Percentiles rank a stretch among this genome's conserved stretches.
These are phyloP conservation scores for Helianthus tuberosus DNA, from an alignment of 129 eudicot species.

Conservation along the genomic window DNA sequence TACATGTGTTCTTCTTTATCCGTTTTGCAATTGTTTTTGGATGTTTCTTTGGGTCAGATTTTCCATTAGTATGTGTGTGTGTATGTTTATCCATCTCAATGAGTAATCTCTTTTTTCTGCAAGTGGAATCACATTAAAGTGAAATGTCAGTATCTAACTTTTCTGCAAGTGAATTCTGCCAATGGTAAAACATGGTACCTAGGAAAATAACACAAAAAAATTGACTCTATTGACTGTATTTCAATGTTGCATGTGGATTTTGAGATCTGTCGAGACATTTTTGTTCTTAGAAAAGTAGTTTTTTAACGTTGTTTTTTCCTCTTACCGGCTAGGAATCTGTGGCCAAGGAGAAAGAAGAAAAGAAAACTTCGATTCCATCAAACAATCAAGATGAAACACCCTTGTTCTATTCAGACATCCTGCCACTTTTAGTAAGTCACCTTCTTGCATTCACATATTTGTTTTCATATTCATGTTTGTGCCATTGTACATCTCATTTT, in stretches of 20 bases:
- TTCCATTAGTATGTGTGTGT: background rate
- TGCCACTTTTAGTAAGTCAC: constrained; percentile 86
- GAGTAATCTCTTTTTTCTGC: background rate
- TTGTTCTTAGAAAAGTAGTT: constrained; percentile 4
- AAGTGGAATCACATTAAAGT: constrained; percentile 13
- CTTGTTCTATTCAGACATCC: constrained; percentile 82
- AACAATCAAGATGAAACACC: constrained; percentile 66
- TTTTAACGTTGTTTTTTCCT: constrained; percentile 21
- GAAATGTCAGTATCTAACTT: constrained; percentile 5
- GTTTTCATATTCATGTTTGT: background rate
- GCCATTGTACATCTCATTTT: constrained; percentile 7
- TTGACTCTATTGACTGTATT: background rate
- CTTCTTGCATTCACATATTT: constrained; percentile 5
- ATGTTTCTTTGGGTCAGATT: background rate
- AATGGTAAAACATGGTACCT: background rate
- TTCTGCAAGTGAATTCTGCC: background rate
- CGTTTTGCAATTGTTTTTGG: background rate
- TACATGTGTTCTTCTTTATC: background rate
- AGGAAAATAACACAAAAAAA: constrained; percentile 7
- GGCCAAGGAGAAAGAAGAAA: constrained; percentile 85
- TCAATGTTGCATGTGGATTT: background rate
- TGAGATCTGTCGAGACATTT: constrained; percentile 1
- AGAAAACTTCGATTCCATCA: constrained; percentile 34
- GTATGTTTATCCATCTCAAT: constrained; percentile 1
- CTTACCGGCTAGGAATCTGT: constrained; percentile 52